Evolutionary conservation across 371 early-diverging fungal species (phyloP), one percentile per base, ranked within the genome.

Genomic region (Globomyces sp.): DNA sequence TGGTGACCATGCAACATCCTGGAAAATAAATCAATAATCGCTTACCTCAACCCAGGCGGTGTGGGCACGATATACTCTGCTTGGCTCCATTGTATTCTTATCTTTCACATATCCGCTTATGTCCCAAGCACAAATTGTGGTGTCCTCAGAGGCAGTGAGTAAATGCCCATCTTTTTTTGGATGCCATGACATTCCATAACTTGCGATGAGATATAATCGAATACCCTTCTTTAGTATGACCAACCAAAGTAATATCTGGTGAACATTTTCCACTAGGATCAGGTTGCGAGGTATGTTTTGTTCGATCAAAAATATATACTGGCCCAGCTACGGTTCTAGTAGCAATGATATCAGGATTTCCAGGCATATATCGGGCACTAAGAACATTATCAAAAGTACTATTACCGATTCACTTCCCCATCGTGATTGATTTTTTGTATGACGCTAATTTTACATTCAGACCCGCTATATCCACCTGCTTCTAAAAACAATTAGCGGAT

Each of bases 221-320:
- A 24, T 24, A 96, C 84, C 99, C 99, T 83, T 99, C 99, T 68
- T 86, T 85, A 42, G 85, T 76, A 73, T 99, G 99, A 2, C 99
- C 98, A 52, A 83, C 81, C 53, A 99, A 82, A 57, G 86, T 81
- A 51, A 95, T 80, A 58, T 96, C 91, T 0, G 99, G 99, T 49
- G 80, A 85, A 76, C 92, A 92, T 36, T 83, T 76, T n/a, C 87
- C 87, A 69, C 88, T 76, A 42, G 83, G 81, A 53, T 82, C 83
- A 1, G 96, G 93, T 57, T 83, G 83, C 45, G 87, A 85, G 50
- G 90, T 84, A 76, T 94, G 96, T 46, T 89, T 90, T n/a, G 99
- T 98, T 63, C 94, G 89, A 77, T 99, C 99, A 83, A 96, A 99
- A 47, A 99, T 82, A 70, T 89, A 91, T 50, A 99, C 92, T 40